Evolutionary conservation across 768 basidiomycete genomes (phyloP).

Genomic region (Boletus tylopilopsis): DNA sequence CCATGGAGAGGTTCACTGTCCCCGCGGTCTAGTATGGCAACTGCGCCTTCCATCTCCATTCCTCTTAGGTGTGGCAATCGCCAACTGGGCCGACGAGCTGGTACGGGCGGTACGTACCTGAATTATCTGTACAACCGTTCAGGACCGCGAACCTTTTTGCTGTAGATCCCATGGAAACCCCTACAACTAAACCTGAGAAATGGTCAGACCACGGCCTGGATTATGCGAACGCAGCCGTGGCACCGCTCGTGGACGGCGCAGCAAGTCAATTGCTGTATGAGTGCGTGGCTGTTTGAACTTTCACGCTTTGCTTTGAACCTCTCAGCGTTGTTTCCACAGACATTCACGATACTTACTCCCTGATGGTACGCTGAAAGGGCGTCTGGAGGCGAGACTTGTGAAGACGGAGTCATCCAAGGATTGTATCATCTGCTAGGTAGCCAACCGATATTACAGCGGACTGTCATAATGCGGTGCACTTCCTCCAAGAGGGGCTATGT

Average conservation of each 20-base stretch:
- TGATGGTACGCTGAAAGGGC: constrained; percentile 19
- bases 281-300: neutral
- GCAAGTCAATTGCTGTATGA: constrained; percentile 2
- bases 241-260: neutral
- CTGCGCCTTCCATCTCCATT: constrained; percentile 3
- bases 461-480: constrained; percentile 36
- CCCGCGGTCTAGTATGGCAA: neutral
- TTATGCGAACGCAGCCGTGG: constrained; percentile 11
- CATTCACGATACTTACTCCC: constrained; percentile 11
- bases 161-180: neutral
- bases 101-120: constrained; percentile 2
- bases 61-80: constrained; percentile 6
- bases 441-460: no score
- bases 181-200: constrained; percentile 7
- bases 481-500: constrained; percentile 32
- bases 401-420: constrained; percentile 7
- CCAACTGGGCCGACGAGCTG: constrained; percentile 8
- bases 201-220: constrained; percentile 16
- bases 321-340: neutral
- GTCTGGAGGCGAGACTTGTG: constrained; percentile 12
- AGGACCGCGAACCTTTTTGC: neutral
- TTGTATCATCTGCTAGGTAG: constrained; percentile 14
- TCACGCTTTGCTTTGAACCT: neutral
- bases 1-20: neutral
- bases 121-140: no score